Evolutionary conservation across 2,329 filamentous ascomycete genomes (phyloP).

Genomic region (Ophiostoma sp.): DNA sequence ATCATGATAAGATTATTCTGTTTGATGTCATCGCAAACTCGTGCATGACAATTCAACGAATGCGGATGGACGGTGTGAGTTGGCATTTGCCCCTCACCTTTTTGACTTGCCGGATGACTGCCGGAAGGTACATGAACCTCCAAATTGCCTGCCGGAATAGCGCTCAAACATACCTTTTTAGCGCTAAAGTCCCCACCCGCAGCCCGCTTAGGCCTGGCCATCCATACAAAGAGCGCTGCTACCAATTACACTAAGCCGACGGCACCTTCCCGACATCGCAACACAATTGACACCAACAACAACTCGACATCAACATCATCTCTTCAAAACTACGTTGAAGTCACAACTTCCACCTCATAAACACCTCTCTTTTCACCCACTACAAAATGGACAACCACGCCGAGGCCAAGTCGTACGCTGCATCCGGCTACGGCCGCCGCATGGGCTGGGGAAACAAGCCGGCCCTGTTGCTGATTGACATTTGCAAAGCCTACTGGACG

Average conservation of each 20-base stretch:
- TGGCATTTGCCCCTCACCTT: not conserved
- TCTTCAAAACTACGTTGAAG: not conserved
- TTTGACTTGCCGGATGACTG: not conserved
- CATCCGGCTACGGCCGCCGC: constrained; percentile 43
- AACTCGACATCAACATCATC: not conserved
- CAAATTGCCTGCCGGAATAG: not conserved
- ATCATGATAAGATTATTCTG: not conserved
- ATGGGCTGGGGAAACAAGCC: constrained; percentile 48
- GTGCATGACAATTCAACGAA: not conserved
- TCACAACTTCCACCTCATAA: not conserved
- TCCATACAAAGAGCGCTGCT: not conserved
- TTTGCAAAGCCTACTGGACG: constrained; percentile 50
- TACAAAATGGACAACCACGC: constrained; percentile 19
- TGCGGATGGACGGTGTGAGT: not conserved
- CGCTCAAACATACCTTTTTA: not conserved
- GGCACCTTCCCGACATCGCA: not conserved
- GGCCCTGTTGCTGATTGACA: constrained; percentile 48
- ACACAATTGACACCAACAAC: not conserved
- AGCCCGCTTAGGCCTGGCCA: not conserved
- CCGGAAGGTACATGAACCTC: not conserved
- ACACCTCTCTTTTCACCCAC: not conserved
- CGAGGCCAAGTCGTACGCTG: constrained; percentile 33
- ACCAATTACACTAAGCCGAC: not conserved
- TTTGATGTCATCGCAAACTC: not conserved
- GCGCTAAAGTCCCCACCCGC: not conserved